Percentiles rank a stretch among this genome's conserved stretches.
Conservation (phyloP, 2,329 filamentous ascomycete species). For the Colletotrichum sansevieriae region DNA sequence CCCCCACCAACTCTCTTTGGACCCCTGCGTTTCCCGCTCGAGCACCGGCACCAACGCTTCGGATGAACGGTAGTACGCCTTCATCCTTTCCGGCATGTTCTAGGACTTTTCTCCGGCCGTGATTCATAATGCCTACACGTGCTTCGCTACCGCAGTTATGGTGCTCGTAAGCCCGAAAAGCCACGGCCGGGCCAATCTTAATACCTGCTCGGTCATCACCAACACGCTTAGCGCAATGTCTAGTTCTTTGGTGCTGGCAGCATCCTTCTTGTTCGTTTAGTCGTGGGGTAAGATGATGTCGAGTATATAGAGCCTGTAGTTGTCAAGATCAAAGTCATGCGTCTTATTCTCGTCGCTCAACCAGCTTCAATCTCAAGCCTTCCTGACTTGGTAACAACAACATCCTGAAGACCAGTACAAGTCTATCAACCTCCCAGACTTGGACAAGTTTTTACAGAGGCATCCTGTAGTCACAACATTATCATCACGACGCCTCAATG, state of each 20-base stretch:
- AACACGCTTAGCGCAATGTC: conserved; percentile 8
- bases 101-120: neutral
- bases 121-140: conserved; percentile 32
- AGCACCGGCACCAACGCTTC: neutral
- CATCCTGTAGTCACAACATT: neutral
- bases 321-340: neutral
- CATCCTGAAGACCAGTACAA: neutral
- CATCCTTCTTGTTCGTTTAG: neutral
- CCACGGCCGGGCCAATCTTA: conserved; percentile 18
- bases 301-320: conserved; percentile 8
- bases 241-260: neutral
- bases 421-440: neutral
- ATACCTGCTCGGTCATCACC: conserved; percentile 36
- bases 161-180: conserved; percentile 20
- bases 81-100: conserved; percentile 25
- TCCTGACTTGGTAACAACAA: neutral
- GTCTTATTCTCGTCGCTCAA: neutral
- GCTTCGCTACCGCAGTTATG: neutral
- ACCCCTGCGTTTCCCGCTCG: neutral
- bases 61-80: neutral
- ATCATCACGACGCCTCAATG: conserved; percentile 8
- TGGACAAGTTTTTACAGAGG: neutral
- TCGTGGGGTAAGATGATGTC: neutral
- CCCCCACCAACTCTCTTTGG: neutral
- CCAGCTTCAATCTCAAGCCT: conserved; percentile 3